Percentiles rank a stretch among this genome's conserved stretches.
Conservation (phyloP, 2,329 filamentous ascomycete genomes). For the Fusarium guadeloupense region DNA sequence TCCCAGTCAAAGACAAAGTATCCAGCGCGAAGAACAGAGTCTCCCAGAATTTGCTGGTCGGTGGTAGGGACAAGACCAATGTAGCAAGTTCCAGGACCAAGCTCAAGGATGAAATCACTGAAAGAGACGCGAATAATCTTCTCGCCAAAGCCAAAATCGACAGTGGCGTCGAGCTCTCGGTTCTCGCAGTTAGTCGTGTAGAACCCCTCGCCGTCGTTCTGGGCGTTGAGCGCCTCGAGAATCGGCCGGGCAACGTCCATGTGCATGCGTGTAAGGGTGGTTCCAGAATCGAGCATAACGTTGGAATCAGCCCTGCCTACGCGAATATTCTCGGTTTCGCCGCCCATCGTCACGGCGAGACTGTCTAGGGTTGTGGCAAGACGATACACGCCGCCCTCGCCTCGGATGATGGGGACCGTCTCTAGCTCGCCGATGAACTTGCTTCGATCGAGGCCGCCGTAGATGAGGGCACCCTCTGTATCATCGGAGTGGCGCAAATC, state of each 20-base stretch:
- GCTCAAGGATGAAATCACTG: constrained; percentile 61
- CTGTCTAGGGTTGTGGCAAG: constrained; percentile 48
- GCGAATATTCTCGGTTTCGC: constrained; percentile 33
- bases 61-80: constrained; percentile 53
- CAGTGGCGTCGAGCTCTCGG: constrained; percentile 49
- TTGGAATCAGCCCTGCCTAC: constrained; percentile 48
- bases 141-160: constrained; percentile 60
- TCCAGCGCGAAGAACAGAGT: constrained; percentile 54
- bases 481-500: constrained; percentile 58
- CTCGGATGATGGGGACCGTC: constrained; percentile 54
- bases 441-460: constrained; percentile 62
- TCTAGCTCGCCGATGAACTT: constrained; percentile 60
- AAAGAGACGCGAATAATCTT: constrained; percentile 55
- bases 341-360: constrained; percentile 46
- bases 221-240: constrained; percentile 54
- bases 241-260: constrained; percentile 54
- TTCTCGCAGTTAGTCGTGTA: constrained; percentile 57
- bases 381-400: constrained; percentile 48
- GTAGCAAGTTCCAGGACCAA: constrained; percentile 51
- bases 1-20: constrained; percentile 60
- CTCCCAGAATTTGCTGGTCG: constrained; percentile 56
- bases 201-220: constrained; percentile 53
- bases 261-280: constrained; percentile 60
- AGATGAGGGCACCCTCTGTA: constrained; percentile 59
- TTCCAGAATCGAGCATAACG: constrained; percentile 63